Evolutionary conservation across 2,329 filamentous ascomycete genomes (phyloP), one percentile per base, ranked within the genome.

Genomic region (Nemania diffusa): DNA sequence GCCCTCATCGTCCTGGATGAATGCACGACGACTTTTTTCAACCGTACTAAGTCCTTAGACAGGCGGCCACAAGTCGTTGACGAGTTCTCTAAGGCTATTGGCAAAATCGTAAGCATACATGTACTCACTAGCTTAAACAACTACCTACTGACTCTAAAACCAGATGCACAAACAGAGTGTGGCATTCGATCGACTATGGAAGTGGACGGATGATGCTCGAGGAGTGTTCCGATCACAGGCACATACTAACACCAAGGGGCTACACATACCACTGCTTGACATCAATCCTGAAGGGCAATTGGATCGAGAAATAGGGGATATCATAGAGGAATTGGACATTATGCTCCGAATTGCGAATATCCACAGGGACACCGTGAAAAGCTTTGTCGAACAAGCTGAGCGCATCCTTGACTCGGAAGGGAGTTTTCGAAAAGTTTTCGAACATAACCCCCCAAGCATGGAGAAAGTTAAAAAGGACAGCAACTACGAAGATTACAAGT

Each of bases 261-360:
- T 76, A 0, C 73, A 80, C 57, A 69, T 77, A 56, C 56, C 72
- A 0, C 73, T 81, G 0, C 76, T 84, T 0, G 78, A 83, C 59
- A 83, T 84, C 26, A 80, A 79, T 2, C 77, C 78, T 0, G 82
- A 84, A 65, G 81, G 80, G 0, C 75, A 78, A 22, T 73, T 85
- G 0, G 79, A 83, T 34, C 73, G 76, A 0, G 83, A 85, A 57
- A 80, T 82, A 9, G 81, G 83, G 56, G 83, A 85, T 48, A 83
- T 85, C 24, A 71, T 81, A 1, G 83, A 84, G 15, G 83, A 85
- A 66, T 76, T 85, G 0, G 79, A 81, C 8, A 85, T 85, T 58
- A 83, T 85, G 75, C 72, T 80, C 0, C 75, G 79, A 15, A 75
- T 84, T 15, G 73, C 76, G 4, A 75, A 74, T 5, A 75, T 78